These are phyloP conservation scores for Talaromyces piceae DNA, from an alignment of 2,329 filamentous ascomycete genomes.

Conservation along the genomic window DNA sequence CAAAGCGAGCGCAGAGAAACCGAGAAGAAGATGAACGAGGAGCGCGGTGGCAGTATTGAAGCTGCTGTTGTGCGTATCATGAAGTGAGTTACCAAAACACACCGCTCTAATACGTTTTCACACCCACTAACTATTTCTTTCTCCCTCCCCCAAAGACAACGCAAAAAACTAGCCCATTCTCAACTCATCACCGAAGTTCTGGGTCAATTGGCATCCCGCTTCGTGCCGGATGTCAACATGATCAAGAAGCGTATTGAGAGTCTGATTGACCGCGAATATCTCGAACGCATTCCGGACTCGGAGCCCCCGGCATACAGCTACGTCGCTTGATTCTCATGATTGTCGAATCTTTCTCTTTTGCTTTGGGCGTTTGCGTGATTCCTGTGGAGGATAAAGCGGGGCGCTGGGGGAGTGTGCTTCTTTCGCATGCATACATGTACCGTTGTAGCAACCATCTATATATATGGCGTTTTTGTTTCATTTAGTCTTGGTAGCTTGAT, in stretches of 20 bases:
- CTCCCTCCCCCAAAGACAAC: constrained; percentile 37
- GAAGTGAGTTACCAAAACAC: constrained; percentile 40
- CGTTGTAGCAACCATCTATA: neutral
- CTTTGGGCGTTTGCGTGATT: neutral
- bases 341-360: neutral
- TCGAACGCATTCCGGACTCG: constrained; percentile 36
- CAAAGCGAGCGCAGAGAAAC: constrained; percentile 49
- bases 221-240: constrained; percentile 46
- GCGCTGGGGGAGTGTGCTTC: neutral
- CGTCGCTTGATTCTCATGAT: constrained; percentile 30
- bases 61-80: constrained; percentile 48
- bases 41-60: constrained; percentile 43
- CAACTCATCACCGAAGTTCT: constrained; percentile 46
- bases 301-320: constrained; percentile 41
- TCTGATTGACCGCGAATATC: constrained; percentile 47
- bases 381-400: neutral
- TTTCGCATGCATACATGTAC: neutral
- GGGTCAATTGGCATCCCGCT: constrained; percentile 40
- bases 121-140: constrained; percentile 5
- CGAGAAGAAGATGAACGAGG: constrained; percentile 44
- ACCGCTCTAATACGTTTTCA: neutral
- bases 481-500: neutral
- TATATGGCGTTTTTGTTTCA: neutral
- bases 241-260: constrained; percentile 48
- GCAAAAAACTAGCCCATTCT: constrained; percentile 41